phyloP scores from a whole-genome alignment of 306 rosid species.

The Aeschynomene evenia region DNA sequence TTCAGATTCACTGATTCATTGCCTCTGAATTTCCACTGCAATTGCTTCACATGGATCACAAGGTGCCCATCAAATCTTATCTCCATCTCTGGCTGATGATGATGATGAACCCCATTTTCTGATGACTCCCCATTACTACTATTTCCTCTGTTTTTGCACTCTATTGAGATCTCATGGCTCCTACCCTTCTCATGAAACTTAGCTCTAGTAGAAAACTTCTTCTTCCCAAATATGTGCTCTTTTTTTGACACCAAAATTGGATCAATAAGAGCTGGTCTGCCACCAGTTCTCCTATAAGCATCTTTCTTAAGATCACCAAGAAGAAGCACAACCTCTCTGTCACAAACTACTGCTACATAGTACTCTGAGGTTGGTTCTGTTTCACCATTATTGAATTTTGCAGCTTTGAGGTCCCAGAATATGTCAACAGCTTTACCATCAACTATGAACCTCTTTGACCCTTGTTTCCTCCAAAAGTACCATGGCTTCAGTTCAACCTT shows the following conservation, averaged over 20 bases:
- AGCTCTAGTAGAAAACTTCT: slow-evolving; percentile 58
- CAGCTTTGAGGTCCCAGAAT: slow-evolving; percentile 84
- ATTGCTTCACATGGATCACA: slow-evolving; percentile 71
- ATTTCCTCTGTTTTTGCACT: slow-evolving; percentile 49
- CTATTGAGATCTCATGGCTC: slow-evolving; percentile 64
- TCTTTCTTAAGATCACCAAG: slow-evolving; percentile 79
- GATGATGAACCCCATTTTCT: slow-evolving; percentile 40
- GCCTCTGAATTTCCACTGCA: slow-evolving; percentile 97
- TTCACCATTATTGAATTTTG: slow-evolving; percentile 71
- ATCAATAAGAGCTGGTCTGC: slow-evolving; percentile 66
- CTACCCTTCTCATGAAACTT: slow-evolving; percentile 60
- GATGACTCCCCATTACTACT: slow-evolving; percentile 5
- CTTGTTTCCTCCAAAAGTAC: slow-evolving; percentile 93
- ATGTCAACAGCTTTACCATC: slow-evolving; percentile 62
- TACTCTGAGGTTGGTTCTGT: slow-evolving; percentile 74
- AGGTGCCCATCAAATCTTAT: slow-evolving; percentile 75
- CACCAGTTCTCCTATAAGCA: slow-evolving; percentile 64
- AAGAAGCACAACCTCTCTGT: slow-evolving; percentile 64
- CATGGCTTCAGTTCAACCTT: slow-evolving; percentile 92
- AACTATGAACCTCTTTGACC: slow-evolving; percentile 64
- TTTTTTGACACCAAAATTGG: slow-evolving; percentile 67
- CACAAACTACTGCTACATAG: slow-evolving; percentile 75
- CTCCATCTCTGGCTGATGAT: slow-evolving; percentile 91
- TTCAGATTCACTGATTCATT: slow-evolving; percentile 58
- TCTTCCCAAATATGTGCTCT: slow-evolving; percentile 78